phyloP scores from a whole-genome alignment of 1,139 yeast species.

The Scheffersomyces insectosa region DNA sequence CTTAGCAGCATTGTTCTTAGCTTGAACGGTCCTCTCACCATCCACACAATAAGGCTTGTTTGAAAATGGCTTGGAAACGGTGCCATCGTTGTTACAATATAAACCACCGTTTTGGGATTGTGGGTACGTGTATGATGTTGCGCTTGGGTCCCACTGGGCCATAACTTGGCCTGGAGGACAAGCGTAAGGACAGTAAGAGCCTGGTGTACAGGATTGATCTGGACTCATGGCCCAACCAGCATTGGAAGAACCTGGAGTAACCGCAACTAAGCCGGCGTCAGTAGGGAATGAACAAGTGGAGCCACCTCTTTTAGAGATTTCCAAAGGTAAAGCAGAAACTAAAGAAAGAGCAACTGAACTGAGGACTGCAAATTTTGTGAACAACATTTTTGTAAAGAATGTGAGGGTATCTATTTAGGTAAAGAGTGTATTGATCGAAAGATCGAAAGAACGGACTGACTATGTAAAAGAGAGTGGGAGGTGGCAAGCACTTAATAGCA shows the following conservation, averaged over 20 bases:
- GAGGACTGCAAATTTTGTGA: constrained; percentile 15
- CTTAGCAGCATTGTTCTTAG: constrained; percentile 50
- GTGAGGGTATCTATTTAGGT: constrained; percentile 5
- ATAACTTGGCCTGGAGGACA: constrained; percentile 81
- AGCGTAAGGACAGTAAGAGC: constrained; percentile 84
- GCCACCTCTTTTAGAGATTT: constrained; percentile 23
- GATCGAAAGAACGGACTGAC: neutral
- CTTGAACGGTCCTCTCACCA: constrained; percentile 73
- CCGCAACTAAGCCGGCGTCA: constrained; percentile 63
- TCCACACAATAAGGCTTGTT: constrained; percentile 66
- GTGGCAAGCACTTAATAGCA: neutral
- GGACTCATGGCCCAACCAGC: constrained; percentile 90
- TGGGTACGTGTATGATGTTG: constrained; percentile 63
- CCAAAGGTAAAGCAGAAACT: constrained; percentile 27
- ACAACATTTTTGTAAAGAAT: constrained; percentile 18
- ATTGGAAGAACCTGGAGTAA: constrained; percentile 56
- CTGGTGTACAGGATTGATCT: constrained; percentile 71
- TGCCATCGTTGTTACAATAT: constrained; percentile 71
- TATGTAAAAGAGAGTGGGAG: neutral
- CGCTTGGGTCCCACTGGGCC: constrained; percentile 74
- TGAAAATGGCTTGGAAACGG: constrained; percentile 61
- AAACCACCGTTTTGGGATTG: constrained; percentile 80
- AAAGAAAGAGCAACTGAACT: constrained; percentile 20
- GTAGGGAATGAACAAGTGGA: constrained; percentile 67
- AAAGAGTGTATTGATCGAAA: neutral